Evolutionary conservation across 2,329 filamentous ascomycete species (phyloP), one percentile per base, ranked within the genome.

Genomic region (Ophiosphaerella herpotricha): DNA sequence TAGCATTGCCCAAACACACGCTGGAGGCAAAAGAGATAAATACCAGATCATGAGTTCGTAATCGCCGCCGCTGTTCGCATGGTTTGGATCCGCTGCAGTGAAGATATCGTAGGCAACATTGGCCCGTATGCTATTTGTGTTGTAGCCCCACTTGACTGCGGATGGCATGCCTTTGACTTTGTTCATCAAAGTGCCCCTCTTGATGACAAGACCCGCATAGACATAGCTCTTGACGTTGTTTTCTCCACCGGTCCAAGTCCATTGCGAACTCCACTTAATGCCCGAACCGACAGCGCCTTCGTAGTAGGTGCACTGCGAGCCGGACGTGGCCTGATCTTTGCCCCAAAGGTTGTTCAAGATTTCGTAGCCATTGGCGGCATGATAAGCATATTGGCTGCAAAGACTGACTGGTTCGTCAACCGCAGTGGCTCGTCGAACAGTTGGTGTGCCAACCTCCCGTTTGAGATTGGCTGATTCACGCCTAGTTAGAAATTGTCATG

Each of bases 71-170:
- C 54, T 58, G 12, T 38, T 58, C 23, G n/a, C 48, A 26, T 57
- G 54, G 21, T 60, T 60, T 2, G 49, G 39, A 16, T 61, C 51
- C 7, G 47, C 36, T 13, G 56, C 54, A 29, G 54, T 60, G 48
- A 61, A 60, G 11, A 61, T 13, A 26, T 61, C 56, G 31, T 60
- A 61, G 6, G 58, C 60, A 29, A 63, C 52, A 29, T 64, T 58
- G 39, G 36, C 37, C 8, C 54, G 51, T 5, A 57, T 43, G 26
- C 5, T 38, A 13, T 50, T 46, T 5, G 39, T 50, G 33, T 54
- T 38, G 42, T 60, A 61, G 34, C 46, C 49, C 57, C 54, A 60
- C n/a, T 53, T 31, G 24, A 51, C 43, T 7, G 9, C 38, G 11
- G 56, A 57, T 13, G 32, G 51, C 54, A 61, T 45, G 41, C 40